phyloP scores from a whole-genome alignment of 805 yeast species.

The Hermanozyma aechmeae region DNA sequence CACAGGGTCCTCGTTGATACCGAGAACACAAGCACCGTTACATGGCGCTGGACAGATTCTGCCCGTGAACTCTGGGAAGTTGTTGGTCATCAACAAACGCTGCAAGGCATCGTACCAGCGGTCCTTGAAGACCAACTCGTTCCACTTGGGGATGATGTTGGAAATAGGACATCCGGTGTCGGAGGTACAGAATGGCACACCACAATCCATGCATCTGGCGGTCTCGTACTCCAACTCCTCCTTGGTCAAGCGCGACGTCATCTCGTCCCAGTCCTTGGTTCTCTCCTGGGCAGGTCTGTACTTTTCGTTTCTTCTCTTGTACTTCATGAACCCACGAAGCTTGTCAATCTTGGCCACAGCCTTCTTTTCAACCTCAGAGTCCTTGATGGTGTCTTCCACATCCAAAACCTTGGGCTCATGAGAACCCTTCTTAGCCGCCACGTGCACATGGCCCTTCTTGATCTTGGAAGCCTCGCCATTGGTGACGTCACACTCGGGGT shows the following conservation, averaged over 20 bases:
- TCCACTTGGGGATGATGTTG: slow-evolving; percentile 96
- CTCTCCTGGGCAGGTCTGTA: slow-evolving; percentile 73
- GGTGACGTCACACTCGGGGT: slow-evolving; percentile 77
- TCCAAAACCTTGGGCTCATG: slow-evolving; percentile 82
- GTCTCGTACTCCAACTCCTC: slow-evolving; percentile 86
- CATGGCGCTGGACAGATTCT: slow-evolving; percentile 99
- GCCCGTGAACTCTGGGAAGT: slow-evolving; percentile 98
- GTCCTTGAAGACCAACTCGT: slow-evolving; percentile 89
- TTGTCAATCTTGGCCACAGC: slow-evolving; percentile 62
- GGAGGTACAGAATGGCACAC: slow-evolving; percentile 97
- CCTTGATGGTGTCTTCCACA: slow-evolving; percentile 79
- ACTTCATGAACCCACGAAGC: slow-evolving; percentile 87
- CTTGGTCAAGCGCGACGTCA: slow-evolving; percentile 70
- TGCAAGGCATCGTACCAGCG: slow-evolving; percentile 93
- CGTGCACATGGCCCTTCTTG: slow-evolving; percentile 40
- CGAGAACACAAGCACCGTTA: slow-evolving; percentile 90
- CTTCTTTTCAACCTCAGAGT: slow-evolving; percentile 54
- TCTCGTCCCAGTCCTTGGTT: slow-evolving; percentile 86
- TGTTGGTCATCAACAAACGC: slow-evolving; percentile 88
- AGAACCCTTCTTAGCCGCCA: slow-evolving; percentile 14
- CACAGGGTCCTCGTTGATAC: slow-evolving; percentile 90
- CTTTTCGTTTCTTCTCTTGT: slow-evolving; percentile 78
- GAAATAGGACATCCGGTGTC: slow-evolving; percentile 98
- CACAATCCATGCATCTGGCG: slow-evolving; percentile 99
- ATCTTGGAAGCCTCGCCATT: slow-evolving; percentile 72